Conservation (phyloP, 129 eudicot species). For the Lactuca sativa region DNA sequence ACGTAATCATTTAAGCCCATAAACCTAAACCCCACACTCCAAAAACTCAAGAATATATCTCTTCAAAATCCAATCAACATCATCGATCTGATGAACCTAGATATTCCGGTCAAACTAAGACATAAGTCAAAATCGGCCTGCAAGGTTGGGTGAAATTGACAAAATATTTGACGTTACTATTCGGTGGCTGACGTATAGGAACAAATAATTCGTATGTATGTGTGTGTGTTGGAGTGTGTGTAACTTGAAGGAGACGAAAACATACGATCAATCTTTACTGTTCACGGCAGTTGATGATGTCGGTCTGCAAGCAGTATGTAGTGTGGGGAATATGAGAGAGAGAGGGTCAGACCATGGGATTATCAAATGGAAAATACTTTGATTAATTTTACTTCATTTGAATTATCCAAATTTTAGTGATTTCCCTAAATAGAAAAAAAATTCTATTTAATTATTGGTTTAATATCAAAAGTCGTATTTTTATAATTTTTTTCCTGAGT, state of each 20-base stretch:
- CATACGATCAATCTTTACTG: not conserved
- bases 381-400: slow-evolving; percentile 8
- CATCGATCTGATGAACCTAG: slow-evolving; percentile 9
- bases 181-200: not conserved
- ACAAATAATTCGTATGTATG: not conserved
- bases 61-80: not conserved
- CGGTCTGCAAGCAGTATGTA: slow-evolving; percentile 6
- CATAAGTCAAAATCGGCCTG: slow-evolving; percentile 19
- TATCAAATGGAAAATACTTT: slow-evolving; percentile 3
- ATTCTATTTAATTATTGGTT: too few species aligned
- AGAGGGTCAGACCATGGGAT: slow-evolving; percentile 3
- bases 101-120: slow-evolving; percentile 1
- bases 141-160: slow-evolving; percentile 14
- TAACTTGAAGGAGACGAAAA: slow-evolving; percentile 12
- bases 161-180: not conserved
- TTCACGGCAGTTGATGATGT: slow-evolving; percentile 9
- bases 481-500: too few species aligned
- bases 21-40: slow-evolving; percentile 14
- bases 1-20: not conserved
- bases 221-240: not conserved
- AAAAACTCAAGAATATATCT: not conserved
- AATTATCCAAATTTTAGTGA: not conserved
- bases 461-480: too few species aligned
- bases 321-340: not conserved
- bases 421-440: too few species aligned